Conservation (phyloP, 257 asterid species). For the Solanum sejunctum region DNA sequence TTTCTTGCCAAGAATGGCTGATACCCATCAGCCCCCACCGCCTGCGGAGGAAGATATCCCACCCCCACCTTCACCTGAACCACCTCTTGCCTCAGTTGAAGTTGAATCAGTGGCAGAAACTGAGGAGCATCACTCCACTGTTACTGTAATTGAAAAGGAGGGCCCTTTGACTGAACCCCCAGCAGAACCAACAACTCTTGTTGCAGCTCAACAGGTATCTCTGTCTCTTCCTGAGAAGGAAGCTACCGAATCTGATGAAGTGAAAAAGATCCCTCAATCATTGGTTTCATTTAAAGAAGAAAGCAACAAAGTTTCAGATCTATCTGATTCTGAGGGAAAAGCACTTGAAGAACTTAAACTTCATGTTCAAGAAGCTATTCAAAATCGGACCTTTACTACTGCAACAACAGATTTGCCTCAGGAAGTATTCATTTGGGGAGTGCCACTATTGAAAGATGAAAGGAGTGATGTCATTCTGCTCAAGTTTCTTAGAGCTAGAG, state of each 20-base stretch:
- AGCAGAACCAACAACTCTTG: slow-evolving; percentile 3
- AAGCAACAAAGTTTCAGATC: slow-evolving; percentile 64
- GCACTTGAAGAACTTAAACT: slow-evolving; percentile 39
- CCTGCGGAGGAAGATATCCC: slow-evolving; percentile 7
- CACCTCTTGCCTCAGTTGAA: slow-evolving; percentile 52
- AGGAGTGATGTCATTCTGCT: slow-evolving; percentile 63
- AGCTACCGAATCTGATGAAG: slow-evolving; percentile 24
- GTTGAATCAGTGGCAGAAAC: slow-evolving; percentile 4
- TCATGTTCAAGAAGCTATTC: slow-evolving; percentile 37
- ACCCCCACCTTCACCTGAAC: slow-evolving; percentile 15
- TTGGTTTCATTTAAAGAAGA: slow-evolving; percentile 62
- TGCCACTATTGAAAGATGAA: slow-evolving; percentile 58
- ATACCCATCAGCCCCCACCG: slow-evolving; percentile 16
- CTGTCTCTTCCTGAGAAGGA: slow-evolving; percentile 15
- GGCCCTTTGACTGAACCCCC: slow-evolving; percentile 24
- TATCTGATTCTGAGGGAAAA: slow-evolving; percentile 38
- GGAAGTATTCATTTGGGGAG: slow-evolving; percentile 66
- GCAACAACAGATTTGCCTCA: slow-evolving; percentile 6
- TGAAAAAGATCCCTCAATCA: slow-evolving; percentile 32
- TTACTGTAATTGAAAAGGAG: slow-evolving; percentile 31
- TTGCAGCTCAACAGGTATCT: slow-evolving; percentile 23
- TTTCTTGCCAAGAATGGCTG: slow-evolving; percentile 33
- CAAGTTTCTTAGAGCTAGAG: slow-evolving; percentile 88
- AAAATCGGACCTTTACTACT: slow-evolving; percentile 7
- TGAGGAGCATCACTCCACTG: slow-evolving; percentile 22